Conservation (phyloP, 805 yeast species). For the Wickerhamiella alocasiicola region DNA sequence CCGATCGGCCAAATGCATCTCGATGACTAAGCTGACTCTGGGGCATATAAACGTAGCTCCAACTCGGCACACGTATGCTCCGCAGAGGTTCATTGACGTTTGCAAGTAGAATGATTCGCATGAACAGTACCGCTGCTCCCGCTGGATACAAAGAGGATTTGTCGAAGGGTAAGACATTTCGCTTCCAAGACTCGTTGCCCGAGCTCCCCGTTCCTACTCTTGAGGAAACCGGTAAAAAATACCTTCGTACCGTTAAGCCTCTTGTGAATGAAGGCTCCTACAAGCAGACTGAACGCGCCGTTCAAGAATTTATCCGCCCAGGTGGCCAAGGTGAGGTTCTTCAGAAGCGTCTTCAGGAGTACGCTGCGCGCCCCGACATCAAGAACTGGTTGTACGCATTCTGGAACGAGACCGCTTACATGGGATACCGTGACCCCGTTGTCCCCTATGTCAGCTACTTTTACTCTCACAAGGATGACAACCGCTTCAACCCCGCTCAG, state of each 20-base stretch:
- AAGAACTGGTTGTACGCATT: conserved; percentile 84
- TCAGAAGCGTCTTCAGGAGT: conserved; percentile 50
- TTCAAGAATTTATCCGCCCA: conserved; percentile 50
- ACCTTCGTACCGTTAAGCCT: conserved; percentile 64
- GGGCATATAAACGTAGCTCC: too few species aligned
- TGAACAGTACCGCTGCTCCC: conserved; percentile 27
- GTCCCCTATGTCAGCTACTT: conserved; percentile 89
- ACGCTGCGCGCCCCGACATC: conserved; percentile 40
- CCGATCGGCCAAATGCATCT: too few species aligned
- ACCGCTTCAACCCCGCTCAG: conserved; percentile 27
- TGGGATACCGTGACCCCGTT: conserved; percentile 87
- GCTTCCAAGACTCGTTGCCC: conserved; percentile 64
- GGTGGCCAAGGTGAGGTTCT: conserved; percentile 55
- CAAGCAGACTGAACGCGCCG: conserved; percentile 40
- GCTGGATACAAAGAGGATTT: conserved; percentile 27
- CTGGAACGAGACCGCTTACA: conserved; percentile 92
- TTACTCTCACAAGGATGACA: conserved; percentile 63
- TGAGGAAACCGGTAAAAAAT: conserved; percentile 53
- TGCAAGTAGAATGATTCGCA: conserved; percentile 13
- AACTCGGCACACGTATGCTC: too few species aligned
- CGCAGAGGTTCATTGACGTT: conserved; percentile 10
- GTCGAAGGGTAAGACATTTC: conserved; percentile 54
- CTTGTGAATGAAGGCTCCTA: conserved; percentile 40
- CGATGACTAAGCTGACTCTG: too few species aligned
- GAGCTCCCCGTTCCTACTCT: conserved; percentile 78